A percentile compares a stretch with the other conserved stretches of the same genome.
These are phyloP conservation scores for Umbelopsis isabellina DNA, from an alignment of 192 early-diverging fungal species.

Conservation along the genomic window DNA sequence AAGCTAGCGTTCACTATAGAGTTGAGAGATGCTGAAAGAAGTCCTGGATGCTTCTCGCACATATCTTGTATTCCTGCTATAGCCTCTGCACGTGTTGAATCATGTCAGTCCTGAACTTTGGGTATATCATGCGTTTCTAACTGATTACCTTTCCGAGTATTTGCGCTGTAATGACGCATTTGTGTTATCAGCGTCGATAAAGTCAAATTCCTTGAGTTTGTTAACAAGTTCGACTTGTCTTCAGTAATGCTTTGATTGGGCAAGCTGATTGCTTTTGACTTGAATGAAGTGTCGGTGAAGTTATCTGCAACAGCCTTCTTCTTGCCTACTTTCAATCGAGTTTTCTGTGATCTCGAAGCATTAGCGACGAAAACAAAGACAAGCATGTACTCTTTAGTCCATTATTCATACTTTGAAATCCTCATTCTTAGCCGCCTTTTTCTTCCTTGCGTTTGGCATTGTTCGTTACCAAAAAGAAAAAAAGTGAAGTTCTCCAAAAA, in stretches of 20 bases:
- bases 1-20: constrained; percentile 51
- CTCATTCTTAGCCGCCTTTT: constrained; percentile 74
- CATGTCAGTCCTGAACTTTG: not conserved
- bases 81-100: constrained; percentile 40
- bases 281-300: constrained; percentile 84
- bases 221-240: constrained; percentile 72
- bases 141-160: constrained; percentile 49
- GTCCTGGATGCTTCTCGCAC: constrained; percentile 46
- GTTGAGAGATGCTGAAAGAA: constrained; percentile 48
- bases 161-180: constrained; percentile 77
- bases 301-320: constrained; percentile 76
- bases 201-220: constrained; percentile 78
- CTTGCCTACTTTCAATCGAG: constrained; percentile 91
- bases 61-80: constrained; percentile 51
- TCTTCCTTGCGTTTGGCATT: constrained; percentile 67
- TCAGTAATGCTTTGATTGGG: constrained; percentile 77
- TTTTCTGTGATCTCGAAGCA: constrained; percentile 57
- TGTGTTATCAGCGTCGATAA: constrained; percentile 75
- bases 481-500: constrained; percentile 3
- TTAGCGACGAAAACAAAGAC: no score
- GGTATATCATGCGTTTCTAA: no score
- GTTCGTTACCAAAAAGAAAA: not conserved
- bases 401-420: constrained; percentile 66
- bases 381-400: no score
- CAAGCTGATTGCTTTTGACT: constrained; percentile 77